Evolutionary conservation across 768 basidiomycete species (phyloP), one percentile per base, ranked within the genome.

Genomic region (Hemileccinum impolitum): DNA sequence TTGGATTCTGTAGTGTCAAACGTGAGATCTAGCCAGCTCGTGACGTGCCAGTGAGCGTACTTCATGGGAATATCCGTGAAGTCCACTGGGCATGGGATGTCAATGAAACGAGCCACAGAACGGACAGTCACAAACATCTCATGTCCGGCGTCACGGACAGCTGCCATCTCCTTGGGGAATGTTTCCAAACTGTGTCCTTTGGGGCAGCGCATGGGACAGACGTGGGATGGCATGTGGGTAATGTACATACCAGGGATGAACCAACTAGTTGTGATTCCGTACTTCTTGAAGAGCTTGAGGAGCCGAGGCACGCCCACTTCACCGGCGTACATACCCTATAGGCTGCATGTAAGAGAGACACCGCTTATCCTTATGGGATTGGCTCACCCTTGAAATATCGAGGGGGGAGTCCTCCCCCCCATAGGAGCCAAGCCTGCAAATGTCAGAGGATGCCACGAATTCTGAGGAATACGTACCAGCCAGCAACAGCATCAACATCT

Each of bases 401-500:
- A 77, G 66, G 0, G 83, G 81, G 0, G 80, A 84, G 59, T 87
- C 78, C 55, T 87, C 80, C n/a, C 85, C 86, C 3, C 85, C 85
- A 59, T 87, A 87, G 0, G 83, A 84, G 6, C 86, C 85, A 14
- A 85, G 72, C 82, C 82, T 85, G 40, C 26, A 6, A 28, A 41
- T 1, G 35, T 48, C 37, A 47, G 41, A 38, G 11, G 5, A 39
- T 14, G 12, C 5, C 9, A 23, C 14, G 6, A 2, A 10, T 8
- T 10, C 8, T 4, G 8, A 43, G 4, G 32, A 34, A 28, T 21
- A 13, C 46, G 11, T 62, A 80, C 85, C 87, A 89, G 56, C 86
- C 87, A 15, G 85, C 78, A 4, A 87, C 86, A 2, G 85, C 85
- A 48, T 90, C 87, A 3, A 89, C 84, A 52, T 90, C 85, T 9